phyloP scores from a whole-genome alignment of 805 yeast species.

The Candida boleticola region DNA sequence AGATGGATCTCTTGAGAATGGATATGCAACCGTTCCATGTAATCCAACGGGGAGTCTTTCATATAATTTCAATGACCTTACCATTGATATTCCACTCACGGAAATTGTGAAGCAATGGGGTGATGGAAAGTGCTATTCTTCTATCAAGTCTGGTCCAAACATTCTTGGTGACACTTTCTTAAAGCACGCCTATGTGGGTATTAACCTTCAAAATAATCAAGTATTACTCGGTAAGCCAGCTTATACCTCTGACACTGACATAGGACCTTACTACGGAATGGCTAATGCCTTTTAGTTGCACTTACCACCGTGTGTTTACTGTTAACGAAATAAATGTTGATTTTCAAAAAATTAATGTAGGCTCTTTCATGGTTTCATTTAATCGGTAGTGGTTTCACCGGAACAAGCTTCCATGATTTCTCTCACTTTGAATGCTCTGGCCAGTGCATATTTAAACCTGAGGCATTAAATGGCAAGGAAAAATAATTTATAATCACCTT shows the following conservation, averaged over 20 bases:
- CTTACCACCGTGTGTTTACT: too few species aligned
- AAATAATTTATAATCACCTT: too few species aligned
- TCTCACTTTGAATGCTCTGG: too few species aligned
- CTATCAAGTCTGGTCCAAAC: not conserved
- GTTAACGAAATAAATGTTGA: too few species aligned
- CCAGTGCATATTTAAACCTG: too few species aligned
- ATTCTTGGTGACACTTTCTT: constrained; percentile 16
- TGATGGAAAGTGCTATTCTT: constrained; percentile 7
- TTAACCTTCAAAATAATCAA: not conserved
- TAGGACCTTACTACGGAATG: not conserved
- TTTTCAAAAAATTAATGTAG: too few species aligned
- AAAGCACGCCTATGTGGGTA: constrained; percentile 14
- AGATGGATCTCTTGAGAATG: not conserved
- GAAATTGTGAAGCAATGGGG: constrained; percentile 1
- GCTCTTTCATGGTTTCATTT: too few species aligned
- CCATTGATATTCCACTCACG: constrained; percentile 6
- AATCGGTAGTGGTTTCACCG: too few species aligned
- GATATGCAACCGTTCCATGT: not conserved
- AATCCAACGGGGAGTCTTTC: constrained; percentile 3
- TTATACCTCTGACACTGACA: not conserved
- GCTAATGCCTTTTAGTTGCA: not conserved
- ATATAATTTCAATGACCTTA: constrained; percentile 5
- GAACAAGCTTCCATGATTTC: too few species aligned
- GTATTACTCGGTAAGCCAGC: not conserved
- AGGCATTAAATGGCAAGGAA: too few species aligned